Percentiles rank a stretch among this genome's conserved stretches.
phyloP scores from a whole-genome alignment of 306 rosid genomes.

The Casuarina glauca region DNA sequence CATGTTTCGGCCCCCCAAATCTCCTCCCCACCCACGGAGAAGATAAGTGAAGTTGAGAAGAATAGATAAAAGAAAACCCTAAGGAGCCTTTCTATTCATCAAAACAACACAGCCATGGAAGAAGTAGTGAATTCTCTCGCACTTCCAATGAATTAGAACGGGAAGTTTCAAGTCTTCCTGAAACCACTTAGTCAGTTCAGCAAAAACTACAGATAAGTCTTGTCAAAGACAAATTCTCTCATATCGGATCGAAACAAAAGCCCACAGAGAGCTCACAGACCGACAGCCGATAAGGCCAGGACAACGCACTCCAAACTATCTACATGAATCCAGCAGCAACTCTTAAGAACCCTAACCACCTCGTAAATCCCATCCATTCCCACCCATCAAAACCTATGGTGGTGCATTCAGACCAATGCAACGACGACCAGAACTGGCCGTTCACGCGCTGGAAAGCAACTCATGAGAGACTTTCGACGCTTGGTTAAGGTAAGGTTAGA shows the following conservation, averaged over 20 bases:
- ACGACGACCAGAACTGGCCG: constrained; percentile 1
- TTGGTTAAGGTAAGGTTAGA: not conserved
- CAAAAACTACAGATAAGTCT: no score
- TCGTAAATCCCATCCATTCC: constrained; percentile 1
- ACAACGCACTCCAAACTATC: not conserved
- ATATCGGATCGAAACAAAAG: not conserved
- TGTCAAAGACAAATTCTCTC: not conserved
- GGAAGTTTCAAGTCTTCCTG: no score
- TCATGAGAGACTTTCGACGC: not conserved
- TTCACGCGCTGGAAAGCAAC: not conserved
- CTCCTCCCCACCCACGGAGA: not conserved
- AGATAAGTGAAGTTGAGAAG: not conserved
- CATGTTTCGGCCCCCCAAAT: not conserved
- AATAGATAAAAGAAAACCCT: not conserved
- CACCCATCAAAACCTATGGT: constrained; percentile 1
- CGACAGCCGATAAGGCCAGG: not conserved
- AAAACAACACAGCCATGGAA: no score
- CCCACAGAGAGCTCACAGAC: not conserved
- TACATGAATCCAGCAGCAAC: not conserved
- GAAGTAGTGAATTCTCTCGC: no score
- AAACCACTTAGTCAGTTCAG: no score
- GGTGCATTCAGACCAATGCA: not conserved
- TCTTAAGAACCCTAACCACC: not conserved
- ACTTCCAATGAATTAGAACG: no score
- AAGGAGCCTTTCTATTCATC: no score